A percentile compares a stretch with the other conserved stretches of the same genome.
phyloP scores from a whole-genome alignment of 1,284 basidiomycete species.

The Leccinum glutinopallens region DNA sequence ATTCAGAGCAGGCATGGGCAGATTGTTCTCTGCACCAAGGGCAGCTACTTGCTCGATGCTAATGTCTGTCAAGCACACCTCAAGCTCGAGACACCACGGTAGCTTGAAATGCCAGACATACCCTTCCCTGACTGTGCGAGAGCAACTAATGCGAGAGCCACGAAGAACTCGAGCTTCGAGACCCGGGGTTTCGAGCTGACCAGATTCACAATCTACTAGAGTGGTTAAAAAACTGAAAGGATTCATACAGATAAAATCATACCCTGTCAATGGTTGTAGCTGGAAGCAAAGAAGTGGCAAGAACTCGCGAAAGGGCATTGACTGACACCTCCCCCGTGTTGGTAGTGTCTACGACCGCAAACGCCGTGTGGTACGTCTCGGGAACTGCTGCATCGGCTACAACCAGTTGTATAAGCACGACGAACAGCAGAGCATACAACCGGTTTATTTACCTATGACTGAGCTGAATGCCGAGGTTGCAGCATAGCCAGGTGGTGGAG shows the following conservation, averaged over 20 bases:
- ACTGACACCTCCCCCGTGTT: constrained; percentile 78
- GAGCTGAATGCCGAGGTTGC: constrained; percentile 60
- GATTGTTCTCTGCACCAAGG: constrained; percentile 66
- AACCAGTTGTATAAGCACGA: constrained; percentile 18
- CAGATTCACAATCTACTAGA: constrained; percentile 74
- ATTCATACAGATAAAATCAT: constrained; percentile 22
- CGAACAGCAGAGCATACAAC: neutral
- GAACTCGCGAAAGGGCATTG: constrained; percentile 75
- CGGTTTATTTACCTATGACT: constrained; percentile 68
- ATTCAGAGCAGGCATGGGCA: constrained; percentile 70
- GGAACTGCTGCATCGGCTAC: constrained; percentile 81
- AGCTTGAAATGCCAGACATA: constrained; percentile 30
- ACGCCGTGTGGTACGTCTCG: constrained; percentile 72
- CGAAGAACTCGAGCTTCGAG: constrained; percentile 85
- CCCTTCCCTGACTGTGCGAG: constrained; percentile 83
- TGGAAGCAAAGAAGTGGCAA: constrained; percentile 74
- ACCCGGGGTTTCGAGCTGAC: constrained; percentile 77
- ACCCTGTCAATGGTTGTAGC: constrained; percentile 84
- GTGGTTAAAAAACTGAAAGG: constrained; percentile 16
- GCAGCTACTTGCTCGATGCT: constrained; percentile 83
- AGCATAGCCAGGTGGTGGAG: constrained; percentile 57
- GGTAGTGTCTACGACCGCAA: constrained; percentile 67
- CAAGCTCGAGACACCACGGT: constrained; percentile 9
- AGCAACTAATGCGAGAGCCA: constrained; percentile 83
- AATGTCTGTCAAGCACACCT: constrained; percentile 51